These are phyloP conservation scores for Sphagnum fallax DNA, from an alignment of 228 moss, liverwort and hornwort species.

Conservation along the genomic window DNA sequence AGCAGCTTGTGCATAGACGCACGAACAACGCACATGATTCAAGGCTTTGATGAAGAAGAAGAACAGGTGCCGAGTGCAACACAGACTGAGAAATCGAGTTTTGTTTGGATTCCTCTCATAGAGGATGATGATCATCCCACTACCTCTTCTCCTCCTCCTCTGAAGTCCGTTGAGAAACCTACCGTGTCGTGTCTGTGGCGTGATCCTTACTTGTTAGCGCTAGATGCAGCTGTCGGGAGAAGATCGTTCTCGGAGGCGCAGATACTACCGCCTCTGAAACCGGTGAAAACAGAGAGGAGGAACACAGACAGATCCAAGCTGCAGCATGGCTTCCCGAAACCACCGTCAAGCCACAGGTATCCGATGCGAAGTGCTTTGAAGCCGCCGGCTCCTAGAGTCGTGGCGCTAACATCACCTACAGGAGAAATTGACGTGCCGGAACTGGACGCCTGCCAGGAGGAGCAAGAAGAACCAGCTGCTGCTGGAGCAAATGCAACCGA, in stretches of 20 bases:
- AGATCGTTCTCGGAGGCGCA: conserved; percentile 3
- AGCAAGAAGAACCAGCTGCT: neutral
- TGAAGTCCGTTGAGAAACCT: neutral
- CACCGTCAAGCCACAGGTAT: neutral
- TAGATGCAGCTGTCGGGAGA: conserved; percentile 3
- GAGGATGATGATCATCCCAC: neutral
- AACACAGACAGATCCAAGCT: neutral
- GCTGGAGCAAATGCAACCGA: no score
- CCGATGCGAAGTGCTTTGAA: neutral
- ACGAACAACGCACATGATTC: no score
- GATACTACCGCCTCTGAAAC: neutral
- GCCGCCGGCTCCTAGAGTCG: neutral
- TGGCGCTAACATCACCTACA: neutral
- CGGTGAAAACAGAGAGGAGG: neutral
- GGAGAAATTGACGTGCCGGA: neutral
- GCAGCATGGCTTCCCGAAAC: conserved; percentile 6
- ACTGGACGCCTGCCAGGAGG: neutral
- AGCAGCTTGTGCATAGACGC: no score
- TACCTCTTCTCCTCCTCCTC: neutral
- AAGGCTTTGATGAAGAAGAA: neutral
- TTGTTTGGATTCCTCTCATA: conserved; percentile 7
- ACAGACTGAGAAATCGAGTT: conserved; percentile 6
- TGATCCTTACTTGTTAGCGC: conserved; percentile 5
- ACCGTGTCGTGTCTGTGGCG: conserved; percentile 2
- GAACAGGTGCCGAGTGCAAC: conserved; percentile 4